Conservation (phyloP, 2,329 filamentous ascomycete genomes). For the Epichloe scottii region DNA sequence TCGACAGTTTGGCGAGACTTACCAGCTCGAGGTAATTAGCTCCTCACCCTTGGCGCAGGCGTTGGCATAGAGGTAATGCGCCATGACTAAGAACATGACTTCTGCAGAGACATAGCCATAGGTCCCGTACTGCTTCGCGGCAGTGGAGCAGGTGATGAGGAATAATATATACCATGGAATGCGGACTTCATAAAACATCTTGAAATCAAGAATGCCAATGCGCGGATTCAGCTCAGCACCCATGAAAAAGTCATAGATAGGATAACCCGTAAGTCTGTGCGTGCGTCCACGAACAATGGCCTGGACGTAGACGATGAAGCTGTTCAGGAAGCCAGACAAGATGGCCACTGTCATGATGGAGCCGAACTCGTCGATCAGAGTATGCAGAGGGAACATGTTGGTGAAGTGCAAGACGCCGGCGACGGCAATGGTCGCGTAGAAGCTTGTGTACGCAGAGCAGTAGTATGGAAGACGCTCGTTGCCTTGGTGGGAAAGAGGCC, state of each 20-base stretch:
- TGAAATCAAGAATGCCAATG: conserved; percentile 68
- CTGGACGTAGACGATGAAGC: conserved; percentile 75
- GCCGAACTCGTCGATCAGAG: conserved; percentile 88
- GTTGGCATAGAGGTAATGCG: conserved; percentile 84
- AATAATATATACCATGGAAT: conserved; percentile 78
- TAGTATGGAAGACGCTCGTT: conserved; percentile 87
- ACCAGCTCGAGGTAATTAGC: conserved; percentile 72
- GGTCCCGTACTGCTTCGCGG: conserved; percentile 68
- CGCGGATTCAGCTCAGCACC: conserved; percentile 77
- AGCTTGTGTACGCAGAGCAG: conserved; percentile 78
- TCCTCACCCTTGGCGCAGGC: conserved; percentile 89
- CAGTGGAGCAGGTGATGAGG: conserved; percentile 62
- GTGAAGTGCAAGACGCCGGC: conserved; percentile 65
- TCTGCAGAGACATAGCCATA: conserved; percentile 80
- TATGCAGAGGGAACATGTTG: conserved; percentile 80
- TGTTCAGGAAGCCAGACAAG: conserved; percentile 76
- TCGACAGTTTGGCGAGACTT: too few relatives aligned
- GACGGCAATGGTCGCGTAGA: conserved; percentile 72
- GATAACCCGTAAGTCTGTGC: conserved; percentile 49
- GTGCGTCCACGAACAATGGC: conserved; percentile 75
- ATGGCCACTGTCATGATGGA: conserved; percentile 89
- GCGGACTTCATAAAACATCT: conserved; percentile 92
- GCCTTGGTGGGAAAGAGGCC: conserved; percentile 68
- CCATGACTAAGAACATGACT: conserved; percentile 72
- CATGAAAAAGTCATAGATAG: conserved; percentile 84